Conservation (phyloP, 2,329 filamentous ascomycete species). For the Trichoderma sp. region DNA sequence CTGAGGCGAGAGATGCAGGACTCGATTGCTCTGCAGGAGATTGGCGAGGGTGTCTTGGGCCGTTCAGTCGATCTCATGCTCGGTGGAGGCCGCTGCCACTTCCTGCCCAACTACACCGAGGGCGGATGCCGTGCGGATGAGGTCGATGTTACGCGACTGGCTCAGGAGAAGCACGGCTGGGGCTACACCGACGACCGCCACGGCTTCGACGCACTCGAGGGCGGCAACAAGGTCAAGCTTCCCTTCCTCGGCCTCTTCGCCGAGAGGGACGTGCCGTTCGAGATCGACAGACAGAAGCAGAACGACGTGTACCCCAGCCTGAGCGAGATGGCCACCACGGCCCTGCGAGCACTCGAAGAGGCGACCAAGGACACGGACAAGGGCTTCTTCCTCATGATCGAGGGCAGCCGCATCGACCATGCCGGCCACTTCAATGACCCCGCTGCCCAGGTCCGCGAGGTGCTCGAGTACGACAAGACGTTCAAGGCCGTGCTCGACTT, state of each 20-base stretch:
- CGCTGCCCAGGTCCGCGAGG: slow-evolving; percentile 83
- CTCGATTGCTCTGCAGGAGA: slow-evolving; percentile 86
- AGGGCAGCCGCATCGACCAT: slow-evolving; percentile 94
- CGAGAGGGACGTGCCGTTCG: slow-evolving; percentile 80
- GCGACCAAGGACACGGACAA: slow-evolving; percentile 83
- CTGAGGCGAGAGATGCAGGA: slow-evolving; percentile 80
- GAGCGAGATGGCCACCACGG: slow-evolving; percentile 86
- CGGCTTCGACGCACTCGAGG: slow-evolving; percentile 73
- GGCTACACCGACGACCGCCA: slow-evolving; percentile 72
- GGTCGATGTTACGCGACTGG: slow-evolving; percentile 72
- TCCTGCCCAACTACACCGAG: slow-evolving; percentile 76
- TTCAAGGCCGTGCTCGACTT: slow-evolving; percentile 86
- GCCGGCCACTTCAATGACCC: slow-evolving; percentile 86
- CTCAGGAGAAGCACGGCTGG: slow-evolving; percentile 76
- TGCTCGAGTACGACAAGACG: slow-evolving; percentile 89
- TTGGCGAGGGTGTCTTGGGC: slow-evolving; percentile 84
- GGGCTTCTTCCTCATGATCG: slow-evolving; percentile 98
- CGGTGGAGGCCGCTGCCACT: slow-evolving; percentile 91
- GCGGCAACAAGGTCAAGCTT: slow-evolving; percentile 69
- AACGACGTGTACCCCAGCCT: slow-evolving; percentile 82
- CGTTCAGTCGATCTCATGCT: slow-evolving; percentile 89
- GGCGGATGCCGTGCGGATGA: slow-evolving; percentile 83
- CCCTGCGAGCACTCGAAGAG: slow-evolving; percentile 74
- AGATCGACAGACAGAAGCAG: slow-evolving; percentile 83
- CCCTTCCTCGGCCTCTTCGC: slow-evolving; percentile 88